Conservation (phyloP, 495 filamentous ascomycete genomes). For the Viridothelium virens region DNA sequence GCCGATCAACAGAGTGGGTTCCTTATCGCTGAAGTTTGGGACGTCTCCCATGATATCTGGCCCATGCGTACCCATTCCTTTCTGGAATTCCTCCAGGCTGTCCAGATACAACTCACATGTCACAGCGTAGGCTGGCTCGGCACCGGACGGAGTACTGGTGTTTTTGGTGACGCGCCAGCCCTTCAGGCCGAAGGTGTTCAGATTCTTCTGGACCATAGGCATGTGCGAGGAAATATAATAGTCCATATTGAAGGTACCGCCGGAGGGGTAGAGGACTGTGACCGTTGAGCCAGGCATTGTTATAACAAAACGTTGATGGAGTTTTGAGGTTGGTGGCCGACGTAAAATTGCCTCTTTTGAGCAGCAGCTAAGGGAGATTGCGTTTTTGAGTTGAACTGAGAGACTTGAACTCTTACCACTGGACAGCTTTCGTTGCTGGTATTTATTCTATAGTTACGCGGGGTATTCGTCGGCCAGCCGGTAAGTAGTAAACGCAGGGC, state of each 20-base stretch:
- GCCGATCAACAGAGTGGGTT: slow-evolving; percentile 21
- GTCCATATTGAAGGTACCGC: slow-evolving; percentile 27
- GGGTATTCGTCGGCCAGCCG: too few relatives aligned
- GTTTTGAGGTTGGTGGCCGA: background rate
- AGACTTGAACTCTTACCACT: too few relatives aligned
- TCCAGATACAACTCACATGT: slow-evolving; percentile 23
- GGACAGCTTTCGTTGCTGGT: too few relatives aligned
- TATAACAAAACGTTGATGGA: background rate
- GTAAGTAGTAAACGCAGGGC: too few relatives aligned
- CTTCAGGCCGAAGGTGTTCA: slow-evolving; percentile 19
- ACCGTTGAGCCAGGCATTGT: slow-evolving; percentile 22
- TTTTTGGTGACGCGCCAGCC: slow-evolving; percentile 24
- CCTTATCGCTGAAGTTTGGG: slow-evolving; percentile 26
- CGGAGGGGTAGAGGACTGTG: slow-evolving; percentile 29
- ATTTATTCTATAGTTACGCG: too few relatives aligned
- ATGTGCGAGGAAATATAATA: slow-evolving; percentile 29
- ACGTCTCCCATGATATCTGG: slow-evolving; percentile 24
- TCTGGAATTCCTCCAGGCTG: slow-evolving; percentile 20
- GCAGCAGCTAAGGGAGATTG: background rate
- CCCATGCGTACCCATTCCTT: slow-evolving; percentile 12
- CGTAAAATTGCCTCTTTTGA: background rate
- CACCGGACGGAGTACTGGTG: slow-evolving; percentile 10
- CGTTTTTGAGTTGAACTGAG: too few relatives aligned
- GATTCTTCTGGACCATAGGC: slow-evolving; percentile 20
- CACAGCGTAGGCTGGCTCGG: slow-evolving; percentile 19